Conservation (phyloP, 1,139 yeast genomes). For the Candida tetrigidarum region DNA sequence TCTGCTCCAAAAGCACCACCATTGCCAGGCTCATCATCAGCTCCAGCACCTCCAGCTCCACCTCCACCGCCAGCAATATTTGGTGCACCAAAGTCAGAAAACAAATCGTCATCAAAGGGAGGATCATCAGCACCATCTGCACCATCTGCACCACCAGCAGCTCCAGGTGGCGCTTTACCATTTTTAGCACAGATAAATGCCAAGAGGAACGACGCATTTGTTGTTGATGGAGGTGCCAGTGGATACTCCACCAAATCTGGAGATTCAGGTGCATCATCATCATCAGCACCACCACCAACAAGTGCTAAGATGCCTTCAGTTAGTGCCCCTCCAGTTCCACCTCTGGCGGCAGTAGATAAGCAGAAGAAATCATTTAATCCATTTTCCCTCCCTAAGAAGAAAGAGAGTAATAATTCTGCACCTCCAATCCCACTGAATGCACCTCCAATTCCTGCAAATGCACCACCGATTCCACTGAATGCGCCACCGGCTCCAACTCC, state of each 20-base stretch:
- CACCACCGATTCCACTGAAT: constrained; percentile 17
- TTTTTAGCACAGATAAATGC: constrained; percentile 48
- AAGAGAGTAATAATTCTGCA: constrained; percentile 12
- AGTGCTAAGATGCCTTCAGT: constrained; percentile 4
- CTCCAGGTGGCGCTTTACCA: constrained; percentile 38
- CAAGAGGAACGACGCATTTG: constrained; percentile 38
- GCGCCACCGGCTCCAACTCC: constrained; percentile 19
- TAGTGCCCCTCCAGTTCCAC: constrained; percentile 8
- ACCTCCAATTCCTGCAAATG: constrained; percentile 13
- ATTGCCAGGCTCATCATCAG: constrained; percentile 22
- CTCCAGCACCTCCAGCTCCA: constrained; percentile 17
- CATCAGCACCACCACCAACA: constrained; percentile 21
- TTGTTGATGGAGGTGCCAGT: constrained; percentile 33
- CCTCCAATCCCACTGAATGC: constrained; percentile 14
- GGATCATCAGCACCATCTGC: constrained; percentile 21
- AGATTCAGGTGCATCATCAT: constrained; percentile 21
- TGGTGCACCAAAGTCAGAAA: constrained; percentile 14
- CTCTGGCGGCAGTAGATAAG: constrained; percentile 9
- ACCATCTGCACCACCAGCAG: constrained; percentile 17
- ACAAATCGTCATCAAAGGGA: constrained; percentile 7
- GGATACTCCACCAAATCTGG: constrained; percentile 23
- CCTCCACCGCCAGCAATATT: constrained; percentile 18
- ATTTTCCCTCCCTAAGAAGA: constrained; percentile 16
- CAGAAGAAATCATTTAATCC: constrained; percentile 5
- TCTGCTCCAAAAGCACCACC: constrained; percentile 22